Base-by-base conservation (phyloP, 768 basidiomycete species). In the Phylloporus arenicola region DNA sequence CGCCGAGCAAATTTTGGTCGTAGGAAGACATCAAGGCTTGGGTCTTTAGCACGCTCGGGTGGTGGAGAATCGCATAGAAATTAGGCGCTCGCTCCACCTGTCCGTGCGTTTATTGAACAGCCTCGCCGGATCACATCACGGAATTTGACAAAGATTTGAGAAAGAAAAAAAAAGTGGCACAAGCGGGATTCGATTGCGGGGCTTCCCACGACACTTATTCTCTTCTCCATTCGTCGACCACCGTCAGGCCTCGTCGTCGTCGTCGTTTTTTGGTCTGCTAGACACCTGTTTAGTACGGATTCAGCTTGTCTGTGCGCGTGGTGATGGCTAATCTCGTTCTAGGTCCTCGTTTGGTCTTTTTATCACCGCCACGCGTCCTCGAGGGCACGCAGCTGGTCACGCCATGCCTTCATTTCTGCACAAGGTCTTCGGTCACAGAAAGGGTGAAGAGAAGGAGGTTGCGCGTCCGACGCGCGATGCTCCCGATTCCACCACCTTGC, bases 341-440 rank as follows among this genome's bases (percentile, higher is more conserved):
- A 48, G 34, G 20, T 12, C 30, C 4, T 31, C 30, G 0, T 37
- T 48, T 43, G 46, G 51, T 57, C 57, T 25, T 9, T 41, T 25
- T 22, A 25, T 39, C n/a, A 37, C 35, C 38, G 38, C 40, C 20
- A 41, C 27, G 41, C 59, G 34, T 41, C 17, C 42, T 17, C 31
- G 33, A 44, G 52, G 51, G 52, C 61, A 39, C 57, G 29, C 22
- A 24, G 22, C 29, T 12, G 29, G 29, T 12, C 4, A 11, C 29
- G 58, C 59, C 39, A 77, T 77, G 75, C 72, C 84, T 67, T 83
- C 83, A 54, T 86, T 88, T 73, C 68, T 88, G 62, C 80, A 83
- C 68, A 88, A 85, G 64, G 82, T 88, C 58, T 83, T 88, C 60
- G 82, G 82, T 70, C 80, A 86, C 69, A 87, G 80, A 71, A 85